Percentiles rank a stretch among this genome's conserved stretches.
phyloP scores from a whole-genome alignment of 163 green algal genomes.

The Prototheca cutis region DNA sequence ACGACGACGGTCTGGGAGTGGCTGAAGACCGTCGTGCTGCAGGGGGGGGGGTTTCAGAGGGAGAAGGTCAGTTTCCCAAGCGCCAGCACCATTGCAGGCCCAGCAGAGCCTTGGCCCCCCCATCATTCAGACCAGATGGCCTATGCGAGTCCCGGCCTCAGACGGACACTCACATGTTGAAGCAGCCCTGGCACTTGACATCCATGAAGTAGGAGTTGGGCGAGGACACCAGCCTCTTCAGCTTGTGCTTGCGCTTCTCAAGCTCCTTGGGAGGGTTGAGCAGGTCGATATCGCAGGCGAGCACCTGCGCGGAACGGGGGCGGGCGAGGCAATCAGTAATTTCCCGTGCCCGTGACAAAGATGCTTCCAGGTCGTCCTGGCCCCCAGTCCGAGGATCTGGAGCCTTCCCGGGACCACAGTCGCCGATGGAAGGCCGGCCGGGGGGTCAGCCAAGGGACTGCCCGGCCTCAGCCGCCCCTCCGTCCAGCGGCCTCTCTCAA shows the following conservation, averaged over 20 bases:
- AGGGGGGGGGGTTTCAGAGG: background rate
- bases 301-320: conserved; percentile 25
- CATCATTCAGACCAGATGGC: too few relatives aligned
- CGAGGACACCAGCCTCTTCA: conserved; percentile 89
- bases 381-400: too few relatives aligned
- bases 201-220: conserved; percentile 99
- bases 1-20: conserved; percentile 89
- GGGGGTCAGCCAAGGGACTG: too few relatives aligned
- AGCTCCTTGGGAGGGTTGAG: conserved; percentile 86
- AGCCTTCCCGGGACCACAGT: too few relatives aligned
- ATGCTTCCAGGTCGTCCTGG: too few relatives aligned
- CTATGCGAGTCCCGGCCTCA: background rate
- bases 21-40: conserved; percentile 96
- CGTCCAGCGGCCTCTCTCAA: too few relatives aligned
- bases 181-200: conserved; percentile 99
- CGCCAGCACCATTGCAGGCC: background rate
- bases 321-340: background rate
- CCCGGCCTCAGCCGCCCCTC: too few relatives aligned
- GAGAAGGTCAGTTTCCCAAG: background rate
- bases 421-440: too few relatives aligned
- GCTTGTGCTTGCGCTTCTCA: conserved; percentile 96
- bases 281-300: conserved; percentile 92
- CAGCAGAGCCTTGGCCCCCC: too few relatives aligned
- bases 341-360: background rate
- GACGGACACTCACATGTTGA: conserved; percentile 78